Evolutionary conservation across 1,284 basidiomycete genomes (phyloP), one percentile per base, ranked within the genome.

Genomic region (Meira miltonrushii): DNA sequence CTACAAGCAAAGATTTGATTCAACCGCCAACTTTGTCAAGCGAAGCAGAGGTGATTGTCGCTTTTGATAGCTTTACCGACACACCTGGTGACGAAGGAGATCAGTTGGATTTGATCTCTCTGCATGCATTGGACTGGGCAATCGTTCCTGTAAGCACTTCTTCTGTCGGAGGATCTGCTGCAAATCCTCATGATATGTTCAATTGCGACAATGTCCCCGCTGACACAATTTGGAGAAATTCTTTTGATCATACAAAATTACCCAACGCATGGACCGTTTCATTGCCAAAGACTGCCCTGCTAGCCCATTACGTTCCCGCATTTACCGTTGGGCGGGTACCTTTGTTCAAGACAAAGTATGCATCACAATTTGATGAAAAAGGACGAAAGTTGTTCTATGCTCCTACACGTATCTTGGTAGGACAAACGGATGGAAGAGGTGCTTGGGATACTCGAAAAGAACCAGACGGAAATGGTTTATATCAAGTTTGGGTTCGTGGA

Each of bases 231-330:
- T 57, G 55, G 55, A 33, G 55, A 11, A 39, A 25, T 25, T 21
- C 55, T 28, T 57, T 57, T 57, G 55, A 57, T 10, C 55, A 57
- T 38, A 37, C 21, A 15, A 46, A 49, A 38, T 47, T 57, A 40
- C 37, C 50, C 2, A 39, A 39, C 37, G 17, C 23, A 15, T 53
- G 41, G 53, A 9, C 53, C 2, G 41, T 25, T 11, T 17, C 40
- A 3, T 23, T 55, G 12, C 40, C 38, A 17, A 55, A 46, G 15
- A 53, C 23, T 25, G 19, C 28, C 2, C 25, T 57, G 25, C 21
- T 46, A 48, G 47, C 43, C 9, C 47, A 57, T 40, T 52, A 54
- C 28, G 55, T 57, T 28, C 55, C 55, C 13, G 55, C 55, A 25
- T 57, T 57, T 38, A 13, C 21, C 3, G 28, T 39, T 19, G 55